phyloP scores from a whole-genome alignment of 192 early-diverging fungal genomes.

The Rhizoclosmatium globosum region DNA sequence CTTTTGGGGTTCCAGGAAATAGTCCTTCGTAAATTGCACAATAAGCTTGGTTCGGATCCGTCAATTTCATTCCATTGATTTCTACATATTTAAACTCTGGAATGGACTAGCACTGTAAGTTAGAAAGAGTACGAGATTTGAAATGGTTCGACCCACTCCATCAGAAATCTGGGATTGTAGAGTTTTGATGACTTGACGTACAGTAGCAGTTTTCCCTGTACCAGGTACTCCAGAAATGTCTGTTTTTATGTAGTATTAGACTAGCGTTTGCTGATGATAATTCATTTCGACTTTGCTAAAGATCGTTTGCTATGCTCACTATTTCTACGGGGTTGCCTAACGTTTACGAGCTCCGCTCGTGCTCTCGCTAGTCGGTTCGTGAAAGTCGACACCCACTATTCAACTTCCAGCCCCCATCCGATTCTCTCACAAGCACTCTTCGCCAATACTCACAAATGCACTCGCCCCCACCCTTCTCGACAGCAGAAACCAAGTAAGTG shows the following conservation, averaged over 20 bases:
- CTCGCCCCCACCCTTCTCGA: slow-evolving; percentile 83
- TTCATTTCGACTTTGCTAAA: not conserved
- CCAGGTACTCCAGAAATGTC: slow-evolving; percentile 97
- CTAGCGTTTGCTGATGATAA: too few relatives aligned
- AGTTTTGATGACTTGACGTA: slow-evolving; percentile 80
- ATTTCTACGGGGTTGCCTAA: too few relatives aligned
- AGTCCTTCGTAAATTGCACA: slow-evolving; percentile 81
- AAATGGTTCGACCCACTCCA: slow-evolving; percentile 59
- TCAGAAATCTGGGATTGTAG: slow-evolving; percentile 66
- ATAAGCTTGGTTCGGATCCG: slow-evolving; percentile 90
- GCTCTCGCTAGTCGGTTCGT: not conserved
- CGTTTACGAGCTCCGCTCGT: not conserved
- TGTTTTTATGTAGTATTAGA: slow-evolving; percentile 28
- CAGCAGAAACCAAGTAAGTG: slow-evolving; percentile 74
- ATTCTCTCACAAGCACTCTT: too few relatives aligned
- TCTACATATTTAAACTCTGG: slow-evolving; percentile 87
- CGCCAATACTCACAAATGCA: too few relatives aligned
- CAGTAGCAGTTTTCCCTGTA: slow-evolving; percentile 97
- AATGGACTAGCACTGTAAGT: not conserved
- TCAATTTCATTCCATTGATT: slow-evolving; percentile 98
- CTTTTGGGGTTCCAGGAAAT: slow-evolving; percentile 53
- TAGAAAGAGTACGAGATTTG: not conserved
- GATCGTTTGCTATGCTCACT: not conserved
- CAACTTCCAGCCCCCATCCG: too few relatives aligned
- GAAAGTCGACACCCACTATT: slow-evolving; percentile 44